Base-by-base conservation (phyloP, 2,329 filamentous ascomycete species). In the Phoma herbarum region DNA sequence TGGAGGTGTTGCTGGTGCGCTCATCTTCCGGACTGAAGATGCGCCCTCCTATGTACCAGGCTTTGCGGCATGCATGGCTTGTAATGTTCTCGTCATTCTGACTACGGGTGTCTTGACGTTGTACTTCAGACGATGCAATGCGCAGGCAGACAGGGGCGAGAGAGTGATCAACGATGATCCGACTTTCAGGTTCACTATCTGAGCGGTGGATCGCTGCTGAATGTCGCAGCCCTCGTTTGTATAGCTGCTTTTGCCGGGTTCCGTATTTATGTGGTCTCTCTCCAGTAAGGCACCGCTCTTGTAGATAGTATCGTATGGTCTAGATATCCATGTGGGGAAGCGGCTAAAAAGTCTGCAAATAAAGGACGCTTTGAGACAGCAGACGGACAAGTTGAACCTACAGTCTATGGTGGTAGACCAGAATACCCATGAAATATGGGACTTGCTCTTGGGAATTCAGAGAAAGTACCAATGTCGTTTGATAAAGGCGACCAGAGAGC, bases 21-120 rank as follows among this genome's bases (percentile, higher is more conserved):
- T 70, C 26, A 70, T 70, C 26, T 70, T 69, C 61, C 58, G 67
- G 14, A 64, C 63, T 3, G 57, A 65, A 48, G 67, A 70, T 57
- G 64, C 63, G 18, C 66, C 66, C 0, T 62, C 48, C 4, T 70
- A 67, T 52, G 52, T 67, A 2, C 65, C 66, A 4, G 67, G 68
- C 1, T 68, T 69, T 33, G 62, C 63, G 10, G 63, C 68, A 3
- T 70, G 68, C 28, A 70, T 71, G 51, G 59, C 52, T 14, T 68
- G 65, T 49, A 69, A 67, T 44, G 65, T 68, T 0, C 41, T 69
- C 6, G 60, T 65, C 39, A 68, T 70, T 1, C n/a, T 65, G 10
- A 60, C 57, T 18, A 63, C 66, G 2, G 52, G 28, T 1, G 26
- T 66, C 1, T 54, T 69, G 57, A 69, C 68, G 3, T 11, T 63